Evolutionary conservation across 441 rosid species (phyloP), one percentile per base, ranked within the genome.

Genomic region (Syzygium malaccense): DNA sequence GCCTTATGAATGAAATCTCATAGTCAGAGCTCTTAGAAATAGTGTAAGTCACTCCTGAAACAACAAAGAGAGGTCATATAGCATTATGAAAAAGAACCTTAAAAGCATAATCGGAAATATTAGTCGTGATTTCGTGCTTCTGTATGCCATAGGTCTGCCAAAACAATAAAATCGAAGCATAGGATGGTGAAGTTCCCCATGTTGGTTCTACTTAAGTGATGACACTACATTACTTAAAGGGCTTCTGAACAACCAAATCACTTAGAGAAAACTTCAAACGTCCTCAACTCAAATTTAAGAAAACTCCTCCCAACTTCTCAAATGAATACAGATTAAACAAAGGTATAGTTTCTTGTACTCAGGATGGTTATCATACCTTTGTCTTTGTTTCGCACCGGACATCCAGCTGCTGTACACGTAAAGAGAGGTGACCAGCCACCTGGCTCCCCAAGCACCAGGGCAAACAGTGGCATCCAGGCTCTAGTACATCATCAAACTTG

Each of bases 401-500:
- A 91, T 95, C 97, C 91, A 95, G 87, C 88, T 94, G 98, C 88
- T 96, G 97, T 91, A 97, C 92, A 88, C 99, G 95, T 68, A 97
- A 90, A 2, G 99, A 90, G 51, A 97, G 95, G 51, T 91, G 92
- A 79, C 98, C 98, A 60, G 98, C 95, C 18, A 95, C 32, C 91
- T 94, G 97, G 66, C 95, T 93, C 12, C 99, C 98, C 14, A 95
- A 86, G 85, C 94, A 91, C 98, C 98, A 97, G 33, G 99, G 98
- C 85, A 96, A 88, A 90, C 95, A 97, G 68, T 96, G 98, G 89
- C 97, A 95, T 83, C 98, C 99, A 85, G 99, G 98, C 79, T 94
- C 94, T 86, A 96, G 98, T 87, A 95, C 97, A 4, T 93, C 94
- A 55, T 94, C 97, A 86, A 95, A 97, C 90, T 91, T 97, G 86